A percentile compares a stretch with the other conserved stretches of the same genome.
These are phyloP conservation scores for Scleroderma citrinum DNA, from an alignment of 768 basidiomycete genomes.

Conservation along the genomic window DNA sequence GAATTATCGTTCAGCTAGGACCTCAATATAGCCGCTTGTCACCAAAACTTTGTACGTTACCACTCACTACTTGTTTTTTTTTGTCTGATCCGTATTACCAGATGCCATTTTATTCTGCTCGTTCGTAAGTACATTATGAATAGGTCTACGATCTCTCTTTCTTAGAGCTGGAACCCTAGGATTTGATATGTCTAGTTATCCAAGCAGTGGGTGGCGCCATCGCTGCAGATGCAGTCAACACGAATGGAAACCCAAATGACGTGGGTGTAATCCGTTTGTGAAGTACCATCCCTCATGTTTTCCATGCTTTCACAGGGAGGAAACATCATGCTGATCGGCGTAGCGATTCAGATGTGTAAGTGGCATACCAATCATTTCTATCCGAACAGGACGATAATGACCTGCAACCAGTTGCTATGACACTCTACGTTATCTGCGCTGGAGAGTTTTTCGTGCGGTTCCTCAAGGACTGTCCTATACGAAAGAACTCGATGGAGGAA, in stretches of 20 bases:
- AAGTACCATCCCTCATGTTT: conserved; percentile 2
- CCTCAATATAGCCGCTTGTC: conserved; percentile 45
- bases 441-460: conserved; percentile 47
- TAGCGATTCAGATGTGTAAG: conserved; percentile 51
- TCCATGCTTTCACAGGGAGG: conserved; percentile 30
- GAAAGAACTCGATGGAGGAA: not conserved
- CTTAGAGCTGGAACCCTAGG: conserved; percentile 13
- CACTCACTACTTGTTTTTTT: not conserved
- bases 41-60: conserved; percentile 22
- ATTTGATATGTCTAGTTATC: conserved; percentile 32
- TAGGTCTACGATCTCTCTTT: not conserved
- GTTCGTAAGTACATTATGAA: conserved; percentile 5
- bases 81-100: conserved; percentile 1
- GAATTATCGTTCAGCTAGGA: conserved; percentile 40
- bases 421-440: conserved; percentile 35
- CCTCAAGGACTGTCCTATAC: conserved; percentile 30
- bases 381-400: not conserved
- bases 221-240: conserved; percentile 34
- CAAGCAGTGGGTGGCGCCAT: conserved; percentile 39
- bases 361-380: conserved; percentile 12
- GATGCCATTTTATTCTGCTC: conserved; percentile 10
- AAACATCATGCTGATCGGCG: conserved; percentile 58
- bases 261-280: conserved; percentile 2
- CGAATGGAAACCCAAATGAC: conserved; percentile 15
- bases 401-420: conserved; percentile 35